Conservation (phyloP, 2,329 filamentous ascomycete species). For the Madurella mycetomatis region DNA sequence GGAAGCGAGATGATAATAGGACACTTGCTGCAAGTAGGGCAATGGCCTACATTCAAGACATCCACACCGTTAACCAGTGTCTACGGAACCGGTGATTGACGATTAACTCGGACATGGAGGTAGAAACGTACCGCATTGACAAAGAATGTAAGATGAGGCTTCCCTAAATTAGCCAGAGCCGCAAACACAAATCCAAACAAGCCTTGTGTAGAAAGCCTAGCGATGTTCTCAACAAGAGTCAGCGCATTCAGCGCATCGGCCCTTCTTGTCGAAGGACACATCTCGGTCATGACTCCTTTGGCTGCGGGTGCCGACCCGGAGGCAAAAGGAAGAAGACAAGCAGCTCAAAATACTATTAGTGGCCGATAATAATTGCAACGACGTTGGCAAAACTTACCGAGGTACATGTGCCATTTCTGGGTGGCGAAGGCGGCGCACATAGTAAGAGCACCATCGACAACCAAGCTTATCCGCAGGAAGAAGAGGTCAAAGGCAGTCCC, state of each 20-base stretch:
- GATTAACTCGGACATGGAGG: too few relatives aligned
- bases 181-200: conserved; percentile 66
- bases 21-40: conserved; percentile 44
- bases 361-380: background rate
- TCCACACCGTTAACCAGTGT: background rate
- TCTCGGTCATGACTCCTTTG: conserved; percentile 69
- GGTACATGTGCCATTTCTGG: conserved; percentile 63
- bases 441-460: conserved; percentile 62
- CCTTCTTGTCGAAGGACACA: conserved; percentile 59
- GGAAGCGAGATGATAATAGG: conserved; percentile 41
- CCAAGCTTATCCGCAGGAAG: conserved; percentile 61
- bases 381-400: conserved; percentile 43
- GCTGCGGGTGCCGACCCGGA: conserved; percentile 65
- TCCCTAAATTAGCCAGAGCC: conserved; percentile 55
- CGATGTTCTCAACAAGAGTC: conserved; percentile 66
- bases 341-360: conserved; percentile 37
- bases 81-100: too few relatives aligned
- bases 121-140: conserved; percentile 55
- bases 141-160: conserved; percentile 60
- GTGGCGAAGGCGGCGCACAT: conserved; percentile 59
- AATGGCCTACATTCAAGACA: conserved; percentile 40
- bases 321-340: conserved; percentile 61
- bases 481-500: conserved; percentile 61
- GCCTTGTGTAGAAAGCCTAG: conserved; percentile 57
- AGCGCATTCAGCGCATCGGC: conserved; percentile 65